These are phyloP conservation scores for Apiospora pterosperma DNA, from an alignment of 2,329 filamentous ascomycete species.

Conservation along the genomic window DNA sequence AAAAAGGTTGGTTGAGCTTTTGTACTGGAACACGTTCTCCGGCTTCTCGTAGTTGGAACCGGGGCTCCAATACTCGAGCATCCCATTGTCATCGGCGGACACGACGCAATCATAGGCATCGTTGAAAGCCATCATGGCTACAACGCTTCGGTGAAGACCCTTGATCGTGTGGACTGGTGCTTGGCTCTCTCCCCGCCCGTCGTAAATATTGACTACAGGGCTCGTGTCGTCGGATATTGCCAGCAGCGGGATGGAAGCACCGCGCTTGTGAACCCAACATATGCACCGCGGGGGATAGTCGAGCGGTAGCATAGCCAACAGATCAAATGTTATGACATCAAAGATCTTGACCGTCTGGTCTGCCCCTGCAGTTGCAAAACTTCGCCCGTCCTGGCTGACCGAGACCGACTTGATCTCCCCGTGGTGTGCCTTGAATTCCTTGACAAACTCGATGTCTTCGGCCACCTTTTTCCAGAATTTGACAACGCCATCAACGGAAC, in stretches of 20 bases:
- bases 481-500: constrained; percentile 90
- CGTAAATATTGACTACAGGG: constrained; percentile 76
- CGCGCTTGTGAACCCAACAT: constrained; percentile 88
- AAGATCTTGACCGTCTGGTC: constrained; percentile 81
- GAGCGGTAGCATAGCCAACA: constrained; percentile 77
- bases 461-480: constrained; percentile 99
- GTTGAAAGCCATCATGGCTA: constrained; percentile 87
- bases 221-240: constrained; percentile 76
- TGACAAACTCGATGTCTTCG: constrained; percentile 92
- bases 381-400: constrained; percentile 84
- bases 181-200: constrained; percentile 80
- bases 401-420: constrained; percentile 82
- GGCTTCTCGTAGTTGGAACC: constrained; percentile 83
- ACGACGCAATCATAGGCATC: constrained; percentile 84
- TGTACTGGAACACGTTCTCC: constrained; percentile 85
- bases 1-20: constrained; percentile 90
- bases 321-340: constrained; percentile 81
- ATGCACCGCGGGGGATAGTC: constrained; percentile 73
- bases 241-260: constrained; percentile 81
- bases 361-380: constrained; percentile 82
- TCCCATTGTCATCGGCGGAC: constrained; percentile 83
- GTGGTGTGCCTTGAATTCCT: constrained; percentile 90
- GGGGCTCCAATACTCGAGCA: constrained; percentile 96
- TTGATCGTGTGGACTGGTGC: constrained; percentile 74
- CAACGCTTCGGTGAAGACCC: constrained; percentile 75